Base-by-base conservation (phyloP, 768 basidiomycete genomes). In the Sistotremastrum niveocremeum region DNA sequence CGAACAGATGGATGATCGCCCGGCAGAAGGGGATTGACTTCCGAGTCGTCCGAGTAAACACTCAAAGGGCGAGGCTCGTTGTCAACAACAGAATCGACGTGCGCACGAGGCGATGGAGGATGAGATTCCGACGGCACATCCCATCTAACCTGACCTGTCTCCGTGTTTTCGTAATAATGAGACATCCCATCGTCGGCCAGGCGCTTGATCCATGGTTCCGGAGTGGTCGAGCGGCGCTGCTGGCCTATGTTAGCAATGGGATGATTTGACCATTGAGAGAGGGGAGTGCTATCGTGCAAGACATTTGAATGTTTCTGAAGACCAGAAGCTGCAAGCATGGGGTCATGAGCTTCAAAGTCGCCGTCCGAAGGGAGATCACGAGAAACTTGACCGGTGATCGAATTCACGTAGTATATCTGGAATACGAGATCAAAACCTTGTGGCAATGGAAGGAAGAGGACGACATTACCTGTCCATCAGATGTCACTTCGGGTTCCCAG, bases 171-270 rank as follows among this genome's bases (percentile, higher is more conserved):
- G 60, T 84, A 91, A 56, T 76, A 87, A 58, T 84, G 86, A 3
- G 82, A 76, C 63, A 76, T 67, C 34, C 86, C 86, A 53, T 91
- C 88, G 55, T 89, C 86, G 28, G 82, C 82, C 39, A 88, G 68
- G 46, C 77, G 77, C 55, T 74, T 76, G 20, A 79, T 65, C 90
- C 90, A 94, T n/a, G 81, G 82, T 53, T 87, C 82, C 12, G 84
- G 81, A 4, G 76, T 77, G 9, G 74, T 70, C 11, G 73, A 71
- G 30, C 73, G 72, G 41, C 68, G 73, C 12, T 12, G 67, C 72
- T 32, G 80, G 55, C 37, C 80, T 81, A 56, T 82, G 81, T 6
- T 79, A 32, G 75, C 71, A 5, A 10, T 52, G 47, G 9, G 29
- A 72, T 77, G 39, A 70, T 67, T 36, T 79, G 75, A 43, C 74